Evolutionary conservation across 2,329 filamentous ascomycete species (phyloP), one percentile per base, ranked within the genome.

Genomic region (Penicillium verrucosum): DNA sequence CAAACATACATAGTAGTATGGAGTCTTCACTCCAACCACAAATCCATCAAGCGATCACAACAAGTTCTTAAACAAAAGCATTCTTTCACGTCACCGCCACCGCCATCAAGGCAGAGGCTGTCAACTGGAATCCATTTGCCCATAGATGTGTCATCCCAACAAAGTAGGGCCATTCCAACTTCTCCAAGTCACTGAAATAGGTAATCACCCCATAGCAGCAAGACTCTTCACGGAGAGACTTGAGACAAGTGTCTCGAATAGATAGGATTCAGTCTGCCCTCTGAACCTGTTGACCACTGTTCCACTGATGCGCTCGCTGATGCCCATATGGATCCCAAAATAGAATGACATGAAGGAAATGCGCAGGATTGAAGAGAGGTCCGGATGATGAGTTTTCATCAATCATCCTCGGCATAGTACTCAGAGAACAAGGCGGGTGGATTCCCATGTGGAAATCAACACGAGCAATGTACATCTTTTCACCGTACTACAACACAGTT

Each of bases 271-370:
- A 38, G 45, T 43, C 37, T 46, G 42, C 43, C 57, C 51, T 12
- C 38, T 64, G 53, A 63, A 55, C 29, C 46, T 43, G 54, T 57
- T 59, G 56, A 59, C 73, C 78, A 71, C 64, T 74, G 69, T 68
- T 71, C 75, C 71, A 77, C 79, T 79, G 75, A 77, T 81, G 73
- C 76, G 78, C 80, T 82, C 80, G 80, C 80, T 82, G 77, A 78
- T 75, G 70, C 70, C 71, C 68, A 60, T 61, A 52, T 45, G n/a
- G 58, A 60, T 56, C 51, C 57, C 53, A 51, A 46, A 57, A 49
- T 45, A 58, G 57, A 60, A 68, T 38, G 52, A 62, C 52, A 57
- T 57, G 60, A 66, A 60, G 63, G 61, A 57, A 57, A 62, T 60
- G 64, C 59, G 58, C 58, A 62, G 54, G 62, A 71, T 69, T 72